phyloP scores from a whole-genome alignment of 805 yeast genomes.

The Kluyveromyces wickerhamii region DNA sequence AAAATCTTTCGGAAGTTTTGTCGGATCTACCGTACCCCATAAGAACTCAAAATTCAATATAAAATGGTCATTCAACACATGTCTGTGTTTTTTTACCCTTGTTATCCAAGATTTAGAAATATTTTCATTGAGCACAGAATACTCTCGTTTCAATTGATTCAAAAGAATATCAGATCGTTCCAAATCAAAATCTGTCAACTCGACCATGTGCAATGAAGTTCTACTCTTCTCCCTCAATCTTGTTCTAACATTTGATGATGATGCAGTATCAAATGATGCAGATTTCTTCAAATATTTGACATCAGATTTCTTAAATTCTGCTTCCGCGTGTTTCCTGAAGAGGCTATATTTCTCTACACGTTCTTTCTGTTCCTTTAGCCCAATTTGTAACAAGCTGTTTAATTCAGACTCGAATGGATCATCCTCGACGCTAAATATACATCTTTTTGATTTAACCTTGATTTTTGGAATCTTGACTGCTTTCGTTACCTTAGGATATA shows the following conservation, averaged over 20 bases:
- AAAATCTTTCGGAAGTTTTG: slow-evolving; percentile 32
- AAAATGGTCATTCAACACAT: slow-evolving; percentile 34
- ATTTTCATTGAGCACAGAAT: slow-evolving; percentile 34
- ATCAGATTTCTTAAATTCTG: slow-evolving; percentile 7
- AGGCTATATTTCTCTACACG: slow-evolving; percentile 44
- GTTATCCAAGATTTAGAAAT: slow-evolving; percentile 65
- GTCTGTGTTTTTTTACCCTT: slow-evolving; percentile 44
- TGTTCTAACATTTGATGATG: neutral
- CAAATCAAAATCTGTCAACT: neutral
- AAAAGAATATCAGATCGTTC: neutral
- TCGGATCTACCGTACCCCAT: slow-evolving; percentile 33
- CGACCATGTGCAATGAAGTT: slow-evolving; percentile 2
- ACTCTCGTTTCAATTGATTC: neutral
- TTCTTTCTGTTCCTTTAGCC: slow-evolving; percentile 53
- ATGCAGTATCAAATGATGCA: neutral
- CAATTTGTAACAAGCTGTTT: slow-evolving; percentile 55
- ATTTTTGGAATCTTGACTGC: slow-evolving; percentile 48
- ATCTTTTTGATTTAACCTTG: slow-evolving; percentile 44
- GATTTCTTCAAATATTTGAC: neutral
- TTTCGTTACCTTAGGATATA: slow-evolving; percentile 34
- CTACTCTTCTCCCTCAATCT: neutral
- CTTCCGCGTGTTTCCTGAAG: slow-evolving; percentile 29
- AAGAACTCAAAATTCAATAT: slow-evolving; percentile 33
- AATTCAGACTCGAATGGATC: slow-evolving; percentile 84
- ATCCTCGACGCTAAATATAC: slow-evolving; percentile 67